Evolutionary conservation across 2,329 filamentous ascomycete species (phyloP), one percentile per base, ranked within the genome.

Genomic region (Domatiomyces catenatus): DNA sequence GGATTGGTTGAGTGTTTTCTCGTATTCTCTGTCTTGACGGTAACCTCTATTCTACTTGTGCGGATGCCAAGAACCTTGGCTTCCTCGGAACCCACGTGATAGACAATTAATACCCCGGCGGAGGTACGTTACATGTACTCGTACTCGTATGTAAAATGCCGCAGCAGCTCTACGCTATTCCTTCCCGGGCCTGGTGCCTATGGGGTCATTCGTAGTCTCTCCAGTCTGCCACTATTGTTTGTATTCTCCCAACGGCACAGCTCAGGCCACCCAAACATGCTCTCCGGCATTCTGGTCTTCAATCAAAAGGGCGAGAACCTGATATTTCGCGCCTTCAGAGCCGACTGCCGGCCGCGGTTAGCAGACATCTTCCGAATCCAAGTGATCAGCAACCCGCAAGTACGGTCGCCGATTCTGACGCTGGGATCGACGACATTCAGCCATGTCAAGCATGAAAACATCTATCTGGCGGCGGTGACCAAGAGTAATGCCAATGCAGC

Each of bases 271-370:
- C 32, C n/a, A n/a, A 24, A 24, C 22, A 98, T 98, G 93, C 76
- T 98, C 60, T 96, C 90, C 61, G 92, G 92, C 53, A 90, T 98
- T 64, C 81, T 98, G 60, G 83, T 98, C 60, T 98, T 98, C 77
- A 98, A 98, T 61, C 92, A 98, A 69, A 98, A 98, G 72, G 92
- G 92, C 71, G 92, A 98, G 74, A 95, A 98, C 71, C 86, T 98
- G 65, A 98, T 98, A 69, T 95, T 98, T 74, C 87, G 92, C 65
- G 88, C 92, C 62, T 98, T 98, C 71, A 88, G 92, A 64, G 94
- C 94, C 67, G 93, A 98, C 72, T 96, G 92, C 71, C 87, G 93
- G 51, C 92, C 92, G 50, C 87, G 92, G 49, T 84, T 98, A 58
- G 92, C 92, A 71, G 92, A 98, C 66, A 90, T 98, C 72, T 98